These are phyloP conservation scores for Diaporthe batatas DNA, from an alignment of 2,329 filamentous ascomycete species.

Conservation along the genomic window DNA sequence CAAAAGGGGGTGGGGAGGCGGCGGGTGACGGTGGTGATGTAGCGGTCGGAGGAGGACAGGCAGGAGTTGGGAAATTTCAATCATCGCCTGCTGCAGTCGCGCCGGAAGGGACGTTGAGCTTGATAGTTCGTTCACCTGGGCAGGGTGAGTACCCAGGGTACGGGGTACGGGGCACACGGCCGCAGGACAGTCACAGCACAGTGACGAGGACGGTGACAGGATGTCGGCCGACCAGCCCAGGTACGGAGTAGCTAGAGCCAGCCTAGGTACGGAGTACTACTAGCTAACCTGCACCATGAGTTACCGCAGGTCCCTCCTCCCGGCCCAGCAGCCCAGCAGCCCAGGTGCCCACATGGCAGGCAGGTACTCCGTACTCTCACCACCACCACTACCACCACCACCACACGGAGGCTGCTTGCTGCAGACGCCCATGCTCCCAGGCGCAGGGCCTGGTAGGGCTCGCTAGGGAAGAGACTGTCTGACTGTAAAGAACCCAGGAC, in stretches of 20 bases:
- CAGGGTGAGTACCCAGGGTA: too few species aligned
- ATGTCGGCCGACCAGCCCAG: too few species aligned
- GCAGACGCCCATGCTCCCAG: conserved; percentile 14
- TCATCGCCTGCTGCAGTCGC: conserved; percentile 18
- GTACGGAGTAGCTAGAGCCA: too few species aligned
- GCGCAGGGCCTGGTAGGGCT: conserved; percentile 6
- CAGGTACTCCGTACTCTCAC: conserved; percentile 5
- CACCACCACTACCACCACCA: background rate
- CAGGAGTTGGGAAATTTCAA: conserved; percentile 23
- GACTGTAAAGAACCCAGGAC: background rate
- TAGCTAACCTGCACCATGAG: too few species aligned
- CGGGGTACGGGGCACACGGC: background rate
- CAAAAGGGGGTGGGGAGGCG: background rate
- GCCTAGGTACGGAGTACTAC: too few species aligned
- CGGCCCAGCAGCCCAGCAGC: background rate
- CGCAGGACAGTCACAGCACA: background rate
- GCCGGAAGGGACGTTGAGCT: conserved; percentile 8
- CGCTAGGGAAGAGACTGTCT: background rate
- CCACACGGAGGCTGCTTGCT: background rate
- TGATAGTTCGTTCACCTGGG: background rate
- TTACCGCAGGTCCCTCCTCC: too few species aligned
- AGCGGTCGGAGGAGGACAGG: conserved; percentile 14
- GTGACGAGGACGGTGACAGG: background rate
- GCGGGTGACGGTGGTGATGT: background rate
- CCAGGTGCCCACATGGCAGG: conserved; percentile 15